Evolutionary conservation across 345 rosid species (phyloP), one percentile per base, ranked within the genome.

Genomic region (Barbarea vulgaris): DNA sequence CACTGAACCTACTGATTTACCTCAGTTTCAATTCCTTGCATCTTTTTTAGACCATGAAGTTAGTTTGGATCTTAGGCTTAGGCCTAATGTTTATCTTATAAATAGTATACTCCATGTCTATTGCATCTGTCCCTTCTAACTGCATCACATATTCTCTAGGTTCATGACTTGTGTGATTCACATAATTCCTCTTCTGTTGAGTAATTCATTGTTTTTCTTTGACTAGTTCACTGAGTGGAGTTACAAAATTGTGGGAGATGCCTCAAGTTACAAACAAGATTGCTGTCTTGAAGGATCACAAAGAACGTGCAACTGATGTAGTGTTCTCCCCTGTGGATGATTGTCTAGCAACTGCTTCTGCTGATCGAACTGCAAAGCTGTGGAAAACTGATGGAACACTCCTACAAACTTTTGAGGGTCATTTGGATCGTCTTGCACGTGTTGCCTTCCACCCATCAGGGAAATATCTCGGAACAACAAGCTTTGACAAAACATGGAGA

Each of bases 401-500:
- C 60, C 82, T 96, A 57, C 83, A 66, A 73, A 87, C 89, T 28
- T 96, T 89, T 77, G 86, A 83, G 84, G 96, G 99, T 39, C 99
- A 96, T 79, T 77, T 93, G 76, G 99, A 91, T 77, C 93, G 96
- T 17, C 93, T 96, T 78, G 97, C 94, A 9, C 98, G 94, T 0
- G 79, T 95, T 73, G 91, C 87, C 57, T 95, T 95, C 81, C 99
- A 93, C 85, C 97, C 99, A 52, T 89, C 96, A 28, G 98, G 99
- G 64, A 90, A 86, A 37, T 96, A 93, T 77, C 76, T 96, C 50
- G 98, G 93, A 14, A 91, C 99, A 9, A 85, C 99, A 59, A 89
- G 98, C 85, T 96, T 87, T 72, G 99, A 96, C 80, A 96, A 88
- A 83, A 96, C 98, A 8, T 93, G 98, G 99, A 91, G 99, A 83